These are phyloP conservation scores for Lathyrus aphaca DNA, from an alignment of 306 rosid species.

Conservation along the genomic window DNA sequence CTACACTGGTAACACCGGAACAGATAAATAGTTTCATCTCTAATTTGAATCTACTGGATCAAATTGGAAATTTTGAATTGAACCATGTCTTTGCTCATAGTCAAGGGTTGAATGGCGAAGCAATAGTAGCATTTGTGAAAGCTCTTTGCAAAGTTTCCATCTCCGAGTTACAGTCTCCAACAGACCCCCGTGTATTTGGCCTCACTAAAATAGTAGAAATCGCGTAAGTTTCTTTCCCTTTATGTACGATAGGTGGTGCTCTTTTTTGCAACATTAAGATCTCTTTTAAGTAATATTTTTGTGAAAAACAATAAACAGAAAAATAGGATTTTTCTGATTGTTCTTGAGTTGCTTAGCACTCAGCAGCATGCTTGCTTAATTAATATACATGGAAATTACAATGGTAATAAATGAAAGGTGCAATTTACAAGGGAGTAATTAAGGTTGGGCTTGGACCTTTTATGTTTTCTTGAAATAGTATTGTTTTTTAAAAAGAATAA, in stretches of 20 bases:
- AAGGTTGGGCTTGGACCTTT: too few relatives aligned
- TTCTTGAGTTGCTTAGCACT: not conserved
- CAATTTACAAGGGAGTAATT: not conserved
- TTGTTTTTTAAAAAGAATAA: too few relatives aligned
- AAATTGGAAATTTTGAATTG: conserved; percentile 94
- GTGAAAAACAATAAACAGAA: not conserved
- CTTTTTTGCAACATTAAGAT: conserved; percentile 28
- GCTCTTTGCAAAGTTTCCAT: conserved; percentile 94
- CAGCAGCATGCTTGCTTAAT: not conserved
- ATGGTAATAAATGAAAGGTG: not conserved
- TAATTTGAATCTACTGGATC: conserved; percentile 92
- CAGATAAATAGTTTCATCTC: conserved; percentile 85
- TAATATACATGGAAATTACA: not conserved
- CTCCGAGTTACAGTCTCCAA: conserved; percentile 96
- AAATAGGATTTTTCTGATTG: not conserved
- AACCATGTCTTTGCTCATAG: conserved; percentile 99
- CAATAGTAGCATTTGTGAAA: conserved; percentile 96
- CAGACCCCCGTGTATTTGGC: conserved; percentile 98
- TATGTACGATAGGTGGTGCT: conserved; percentile 15
- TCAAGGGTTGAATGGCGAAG: conserved; percentile 97
- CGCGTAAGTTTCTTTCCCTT: conserved; percentile 70
- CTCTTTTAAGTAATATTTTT: conserved; percentile 13
- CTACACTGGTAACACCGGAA: conserved; percentile 85
- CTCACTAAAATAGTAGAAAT: conserved; percentile 97
- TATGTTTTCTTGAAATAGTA: too few relatives aligned